phyloP scores from a whole-genome alignment of 305 asterid species.

The Fraxinus greggii region DNA sequence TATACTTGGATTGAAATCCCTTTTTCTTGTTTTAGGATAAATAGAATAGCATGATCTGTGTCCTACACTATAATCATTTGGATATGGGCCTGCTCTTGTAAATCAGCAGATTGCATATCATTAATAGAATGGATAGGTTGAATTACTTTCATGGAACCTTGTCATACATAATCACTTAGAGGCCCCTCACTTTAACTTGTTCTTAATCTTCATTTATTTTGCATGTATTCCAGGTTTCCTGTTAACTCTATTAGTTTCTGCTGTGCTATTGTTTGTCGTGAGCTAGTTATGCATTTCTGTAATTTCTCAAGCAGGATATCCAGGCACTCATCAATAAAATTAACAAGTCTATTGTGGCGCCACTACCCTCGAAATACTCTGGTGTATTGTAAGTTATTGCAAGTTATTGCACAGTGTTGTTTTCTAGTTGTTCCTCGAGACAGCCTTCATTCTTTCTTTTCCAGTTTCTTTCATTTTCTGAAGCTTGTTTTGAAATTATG shows the following conservation, averaged over 20 bases:
- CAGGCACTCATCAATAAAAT: constrained; percentile 93
- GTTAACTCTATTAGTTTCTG: constrained; percentile 23
- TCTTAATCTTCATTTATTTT: constrained; percentile 8
- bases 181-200: constrained; percentile 22
- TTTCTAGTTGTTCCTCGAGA: constrained; percentile 6
- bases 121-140: constrained; percentile 3
- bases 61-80: not conserved
- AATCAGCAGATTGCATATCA: not conserved
- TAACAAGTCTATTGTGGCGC: constrained; percentile 85
- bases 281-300: constrained; percentile 23
- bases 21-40: not conserved
- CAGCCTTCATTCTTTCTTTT: not conserved
- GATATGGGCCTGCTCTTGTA: not conserved
- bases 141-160: constrained; percentile 1
- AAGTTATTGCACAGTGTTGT: constrained; percentile 31
- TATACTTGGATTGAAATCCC: not conserved
- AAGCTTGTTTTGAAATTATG: not conserved
- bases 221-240: not conserved
- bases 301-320: constrained; percentile 65
- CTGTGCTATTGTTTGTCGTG: constrained; percentile 16
- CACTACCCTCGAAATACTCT: constrained; percentile 78
- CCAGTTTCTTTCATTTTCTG: not conserved
- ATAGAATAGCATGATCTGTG: not conserved
- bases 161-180: constrained; percentile 14
- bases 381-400: constrained; percentile 67